These are phyloP conservation scores for Prunella vulgaris DNA, from an alignment of 257 asterid genomes.

Conservation along the genomic window DNA sequence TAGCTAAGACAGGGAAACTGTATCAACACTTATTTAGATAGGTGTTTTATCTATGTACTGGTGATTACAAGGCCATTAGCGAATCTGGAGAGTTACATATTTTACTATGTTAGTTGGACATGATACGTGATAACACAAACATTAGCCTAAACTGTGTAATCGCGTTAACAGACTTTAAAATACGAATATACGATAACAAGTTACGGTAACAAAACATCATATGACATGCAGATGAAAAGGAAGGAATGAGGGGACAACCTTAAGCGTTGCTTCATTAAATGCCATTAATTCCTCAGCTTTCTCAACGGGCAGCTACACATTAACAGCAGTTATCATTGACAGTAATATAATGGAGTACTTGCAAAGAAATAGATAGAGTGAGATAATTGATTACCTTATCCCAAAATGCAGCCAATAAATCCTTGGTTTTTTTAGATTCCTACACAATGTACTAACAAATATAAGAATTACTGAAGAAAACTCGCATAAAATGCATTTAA, in stretches of 20 bases:
- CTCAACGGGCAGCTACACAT: slow-evolving; percentile 63
- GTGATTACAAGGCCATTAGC: neutral
- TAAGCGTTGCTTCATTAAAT: slow-evolving; percentile 46
- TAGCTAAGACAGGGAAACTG: neutral
- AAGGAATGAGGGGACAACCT: slow-evolving; percentile 35
- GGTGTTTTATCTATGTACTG: neutral
- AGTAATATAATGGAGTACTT: slow-evolving; percentile 13
- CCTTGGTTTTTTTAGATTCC: slow-evolving; percentile 64
- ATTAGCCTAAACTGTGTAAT: neutral
- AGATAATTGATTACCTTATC: slow-evolving; percentile 51
- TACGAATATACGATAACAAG: neutral
- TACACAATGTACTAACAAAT: slow-evolving; percentile 31
- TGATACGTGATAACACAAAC: neutral
- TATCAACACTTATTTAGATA: neutral
- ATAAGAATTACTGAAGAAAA: slow-evolving; percentile 9
- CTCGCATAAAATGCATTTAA: neutral
- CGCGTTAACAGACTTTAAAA: neutral
- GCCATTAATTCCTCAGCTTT: slow-evolving; percentile 53
- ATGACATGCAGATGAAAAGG: neutral
- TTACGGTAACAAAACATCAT: neutral
- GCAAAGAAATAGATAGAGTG: slow-evolving; percentile 10
- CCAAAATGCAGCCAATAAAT: slow-evolving; percentile 78
- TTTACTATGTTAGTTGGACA: neutral
- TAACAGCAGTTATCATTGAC: slow-evolving; percentile 10
- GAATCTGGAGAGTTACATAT: neutral